Base-by-base conservation (phyloP, 2,329 filamentous ascomycete species). In the Xylaria sp. region DNA sequence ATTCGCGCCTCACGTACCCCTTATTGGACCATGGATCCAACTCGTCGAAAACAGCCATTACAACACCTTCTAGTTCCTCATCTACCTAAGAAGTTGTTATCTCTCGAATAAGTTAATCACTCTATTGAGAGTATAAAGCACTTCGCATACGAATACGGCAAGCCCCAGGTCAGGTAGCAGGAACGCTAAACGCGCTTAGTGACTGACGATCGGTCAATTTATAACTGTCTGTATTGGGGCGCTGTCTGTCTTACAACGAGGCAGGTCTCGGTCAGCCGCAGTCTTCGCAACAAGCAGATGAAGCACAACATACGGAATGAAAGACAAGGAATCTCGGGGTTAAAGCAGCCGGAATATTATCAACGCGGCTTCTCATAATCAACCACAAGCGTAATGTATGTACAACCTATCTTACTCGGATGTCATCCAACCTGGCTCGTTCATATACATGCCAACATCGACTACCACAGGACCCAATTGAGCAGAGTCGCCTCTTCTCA, bases 391-490 rank as follows among this genome's bases (percentile, higher is more conserved):
- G 46, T 39, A 8, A 40, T 42, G 46, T 55, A 50, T 48, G 48
- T 54, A 52, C 24, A 49, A 41, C 11, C 17, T 38, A 34, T 34
- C 29, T 34, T 34, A 13, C 29, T 34, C 3, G 16, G 16, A 20
- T n/a, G 39, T 7, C 6, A 34, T 24, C 38, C 17, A 8, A 18
- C 24, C 43, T 46, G 24, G 20, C 39, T 19, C n/a, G n/a, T n/a
- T n/a, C 48, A 49, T 42, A 42, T 49, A 53, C 21, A 45, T 49
- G 17, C 55, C 56, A 29, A 60, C 39, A 43, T 38, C 18, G 7
- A 11, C 6, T 43, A 47, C 45, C n/a, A 48, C 21, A 44, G 17
- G 11, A n/a, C 20, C 43, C 13, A 9, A 11, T 29, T 11, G 4
- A 21, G 8, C n/a, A 34, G 26, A 6, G 29, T 13, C 5, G 8